These are phyloP conservation scores for Crotalaria pallida DNA, from an alignment of 306 rosid species.

Conservation along the genomic window DNA sequence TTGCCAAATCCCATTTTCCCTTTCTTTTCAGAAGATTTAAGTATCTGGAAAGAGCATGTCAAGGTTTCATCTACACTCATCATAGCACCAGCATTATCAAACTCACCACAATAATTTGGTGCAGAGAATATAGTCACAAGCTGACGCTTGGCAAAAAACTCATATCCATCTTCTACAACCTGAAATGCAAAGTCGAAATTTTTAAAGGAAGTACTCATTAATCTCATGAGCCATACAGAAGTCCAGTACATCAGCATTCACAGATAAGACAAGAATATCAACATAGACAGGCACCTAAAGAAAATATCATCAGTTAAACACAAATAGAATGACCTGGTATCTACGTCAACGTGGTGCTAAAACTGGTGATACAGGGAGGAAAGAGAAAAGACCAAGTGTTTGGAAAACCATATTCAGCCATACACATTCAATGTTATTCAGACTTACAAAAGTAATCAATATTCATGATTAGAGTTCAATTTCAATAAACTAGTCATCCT, in stretches of 20 bases:
- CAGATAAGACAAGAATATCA: not conserved
- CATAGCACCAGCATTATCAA: constrained; percentile 47
- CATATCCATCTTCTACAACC: constrained; percentile 48
- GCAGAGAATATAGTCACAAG: constrained; percentile 45
- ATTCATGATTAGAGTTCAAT: not conserved
- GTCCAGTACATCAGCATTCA: not conserved
- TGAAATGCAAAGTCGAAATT: not conserved
- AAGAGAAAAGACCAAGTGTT: not conserved
- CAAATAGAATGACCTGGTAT: not conserved
- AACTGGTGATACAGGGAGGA: constrained; percentile 15
- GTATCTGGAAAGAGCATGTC: constrained; percentile 46
- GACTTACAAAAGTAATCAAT: not conserved
- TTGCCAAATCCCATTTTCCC: constrained; percentile 40
- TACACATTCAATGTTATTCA: not conserved
- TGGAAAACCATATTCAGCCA: not conserved
- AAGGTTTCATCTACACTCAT: constrained; percentile 44
- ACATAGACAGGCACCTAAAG: constrained; percentile 3
- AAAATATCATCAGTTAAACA: not conserved
- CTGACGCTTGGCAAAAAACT: constrained; percentile 43
- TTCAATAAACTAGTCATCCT: not conserved
- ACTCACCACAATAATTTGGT: constrained; percentile 44
- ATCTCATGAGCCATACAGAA: not conserved
- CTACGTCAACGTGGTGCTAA: not conserved
- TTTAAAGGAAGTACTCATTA: constrained; percentile 7
- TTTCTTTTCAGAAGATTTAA: constrained; percentile 43